phyloP scores from a whole-genome alignment of 139 green algal species.

The Volvox reticuliferus region DNA sequence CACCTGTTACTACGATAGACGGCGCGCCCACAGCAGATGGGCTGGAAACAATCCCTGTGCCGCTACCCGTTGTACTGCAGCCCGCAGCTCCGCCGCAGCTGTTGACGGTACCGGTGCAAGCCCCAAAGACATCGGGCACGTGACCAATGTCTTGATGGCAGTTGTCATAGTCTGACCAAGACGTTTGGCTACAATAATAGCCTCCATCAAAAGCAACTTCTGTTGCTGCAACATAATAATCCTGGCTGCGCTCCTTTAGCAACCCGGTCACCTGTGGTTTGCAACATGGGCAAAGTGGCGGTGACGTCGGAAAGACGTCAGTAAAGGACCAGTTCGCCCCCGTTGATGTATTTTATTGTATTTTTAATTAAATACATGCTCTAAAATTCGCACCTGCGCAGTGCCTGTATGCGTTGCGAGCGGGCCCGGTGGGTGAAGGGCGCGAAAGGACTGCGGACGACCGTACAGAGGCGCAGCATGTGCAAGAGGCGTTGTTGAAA shows the following conservation, averaged over 20 bases:
- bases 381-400: neutral
- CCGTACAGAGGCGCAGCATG: neutral
- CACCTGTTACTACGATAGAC: conserved; percentile 23
- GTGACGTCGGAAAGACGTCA: neutral
- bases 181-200: conserved; percentile 4
- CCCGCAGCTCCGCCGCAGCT: neutral
- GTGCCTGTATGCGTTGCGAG: conserved; percentile 10
- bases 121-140: too few relatives aligned
- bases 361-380: neutral
- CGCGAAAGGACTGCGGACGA: neutral
- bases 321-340: neutral
- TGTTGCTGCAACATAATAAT: conserved; percentile 2
- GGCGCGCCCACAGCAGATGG: neutral
- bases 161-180: neutral
- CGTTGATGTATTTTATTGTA: neutral
- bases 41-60: conserved; percentile 6
- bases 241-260: conserved; percentile 18
- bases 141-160: too few relatives aligned
- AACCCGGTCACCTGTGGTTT: neutral
- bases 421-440: neutral
- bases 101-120: neutral
- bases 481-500: neutral
- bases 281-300: neutral
- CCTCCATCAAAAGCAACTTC: neutral
- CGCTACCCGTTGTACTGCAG: neutral